These are phyloP conservation scores for Triglochin maritima DNA, from an alignment of 106 monocot genomes.

Conservation along the genomic window DNA sequence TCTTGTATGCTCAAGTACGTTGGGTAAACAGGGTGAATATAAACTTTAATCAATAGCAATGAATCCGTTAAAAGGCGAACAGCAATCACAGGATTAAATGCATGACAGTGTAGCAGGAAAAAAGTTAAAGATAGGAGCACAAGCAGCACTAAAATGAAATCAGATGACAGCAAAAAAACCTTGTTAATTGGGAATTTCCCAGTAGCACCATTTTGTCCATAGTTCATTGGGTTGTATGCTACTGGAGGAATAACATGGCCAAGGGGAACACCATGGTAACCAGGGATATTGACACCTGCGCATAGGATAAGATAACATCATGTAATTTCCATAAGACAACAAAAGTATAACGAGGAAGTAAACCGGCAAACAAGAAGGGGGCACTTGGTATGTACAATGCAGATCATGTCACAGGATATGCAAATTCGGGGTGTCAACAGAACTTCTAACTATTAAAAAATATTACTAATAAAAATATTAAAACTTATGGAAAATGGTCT, in stretches of 20 bases:
- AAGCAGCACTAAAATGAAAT: neutral
- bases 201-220: constrained; percentile 71
- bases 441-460: too few relatives aligned
- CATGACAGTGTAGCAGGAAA: neutral
- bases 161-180: constrained; percentile 16
- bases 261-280: constrained; percentile 50
- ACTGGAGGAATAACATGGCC: constrained; percentile 60
- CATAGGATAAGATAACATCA: neutral
- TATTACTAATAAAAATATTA: too few relatives aligned
- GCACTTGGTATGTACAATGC: neutral
- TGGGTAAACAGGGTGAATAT: neutral
- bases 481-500: too few relatives aligned
- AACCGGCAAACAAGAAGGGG: neutral
- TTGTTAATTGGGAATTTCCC: constrained; percentile 60
- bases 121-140: neutral
- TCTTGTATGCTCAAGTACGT: too few relatives aligned
- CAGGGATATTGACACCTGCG: constrained; percentile 42
- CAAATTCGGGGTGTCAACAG: too few relatives aligned
- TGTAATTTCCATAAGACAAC: neutral
- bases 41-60: neutral
- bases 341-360: neutral
- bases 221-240: constrained; percentile 46
- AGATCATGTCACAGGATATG: too few relatives aligned
- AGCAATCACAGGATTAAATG: neutral
- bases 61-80: neutral